Evolutionary conservation across 495 filamentous ascomycete species (phyloP), one percentile per base, ranked within the genome.

Genomic region (Glutinoglossum americanum): DNA sequence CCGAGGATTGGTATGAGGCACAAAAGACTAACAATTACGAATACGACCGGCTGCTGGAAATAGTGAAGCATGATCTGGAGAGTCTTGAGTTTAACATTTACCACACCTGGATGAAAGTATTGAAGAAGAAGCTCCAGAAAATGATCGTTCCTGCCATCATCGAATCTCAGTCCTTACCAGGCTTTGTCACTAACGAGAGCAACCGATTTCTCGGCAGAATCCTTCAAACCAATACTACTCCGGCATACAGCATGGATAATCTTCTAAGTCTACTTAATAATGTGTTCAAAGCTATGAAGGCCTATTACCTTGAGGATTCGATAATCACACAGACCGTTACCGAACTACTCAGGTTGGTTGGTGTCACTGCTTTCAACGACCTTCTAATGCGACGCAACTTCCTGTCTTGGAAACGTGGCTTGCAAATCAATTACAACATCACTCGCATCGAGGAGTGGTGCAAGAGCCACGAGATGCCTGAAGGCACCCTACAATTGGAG

Each of bases 361-460:
- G 93, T 60, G 93, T 99, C 37, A 99, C 93, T 3, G 93, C 93
- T 17, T 99, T 99, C 72, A 99, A 99, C 68, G 93, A 99, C 67
- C 76, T 99, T 53, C 79, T 99, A 47, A 94, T 99, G 88, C 79
- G 93, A 57, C 79, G 93, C 60, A 96, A 96, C 69, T 99, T 99
- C 78, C 79, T 99, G 57, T 95, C 89, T 15, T 99, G 93, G 93
- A 99, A 99, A 74, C 84, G 93, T 67, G 93, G 93, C 59, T 74
- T 99, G 51, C 93, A 99, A 73, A 99, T 99, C 72, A 99, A 99
- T 71, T 99, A 99, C 74, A 97, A 99, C 71, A 99, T 99, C 66
- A 99, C 93, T 26, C 80, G 93, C 32, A 97, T 99, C 57, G 93
- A 99, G 70, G 93, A 99, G 71, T 99, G 93, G 93, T 99, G 93